These are phyloP conservation scores for Penicillium ucsense DNA, from an alignment of 495 filamentous ascomycete genomes.

Conservation along the genomic window DNA sequence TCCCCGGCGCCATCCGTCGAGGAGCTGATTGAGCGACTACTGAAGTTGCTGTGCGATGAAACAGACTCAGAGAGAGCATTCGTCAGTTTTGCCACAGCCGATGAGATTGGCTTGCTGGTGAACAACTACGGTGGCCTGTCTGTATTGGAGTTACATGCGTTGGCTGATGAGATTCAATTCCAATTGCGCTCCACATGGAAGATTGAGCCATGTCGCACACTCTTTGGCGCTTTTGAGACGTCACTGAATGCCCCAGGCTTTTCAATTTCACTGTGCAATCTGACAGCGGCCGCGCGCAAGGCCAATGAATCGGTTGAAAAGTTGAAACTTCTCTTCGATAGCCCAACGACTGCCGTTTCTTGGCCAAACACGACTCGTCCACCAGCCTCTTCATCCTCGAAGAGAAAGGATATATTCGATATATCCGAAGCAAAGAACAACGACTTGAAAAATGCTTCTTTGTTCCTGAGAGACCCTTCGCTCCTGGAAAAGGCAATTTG, in stretches of 20 bases:
- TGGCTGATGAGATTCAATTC: constrained; percentile 2
- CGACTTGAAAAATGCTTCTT: not conserved
- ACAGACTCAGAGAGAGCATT: constrained; percentile 6
- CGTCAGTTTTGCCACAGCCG: constrained; percentile 2
- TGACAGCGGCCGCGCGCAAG: constrained; percentile 1
- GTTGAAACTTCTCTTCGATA: not conserved
- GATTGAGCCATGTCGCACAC: constrained; percentile 3
- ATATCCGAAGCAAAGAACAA: not conserved
- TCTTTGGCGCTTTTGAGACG: constrained; percentile 7
- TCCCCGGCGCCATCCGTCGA: constrained; percentile 5
- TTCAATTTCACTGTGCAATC: constrained; percentile 5
- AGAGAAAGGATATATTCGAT: not conserved
- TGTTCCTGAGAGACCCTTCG: not conserved
- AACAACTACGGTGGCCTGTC: constrained; percentile 9
- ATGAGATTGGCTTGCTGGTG: constrained; percentile 4
- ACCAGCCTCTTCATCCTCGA: not conserved
- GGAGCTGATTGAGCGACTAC: constrained; percentile 1
- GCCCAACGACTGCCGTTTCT: not conserved
- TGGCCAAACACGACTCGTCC: not conserved
- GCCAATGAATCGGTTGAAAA: not conserved
- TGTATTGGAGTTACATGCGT: constrained; percentile 5
- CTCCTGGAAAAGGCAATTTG: not conserved
- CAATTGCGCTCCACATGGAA: constrained; percentile 1
- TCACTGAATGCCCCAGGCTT: constrained; percentile 9
- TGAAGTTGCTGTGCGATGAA: constrained; percentile 3